These are phyloP conservation scores for Candida ovalis DNA, from an alignment of 805 yeast species.

Conservation along the genomic window DNA sequence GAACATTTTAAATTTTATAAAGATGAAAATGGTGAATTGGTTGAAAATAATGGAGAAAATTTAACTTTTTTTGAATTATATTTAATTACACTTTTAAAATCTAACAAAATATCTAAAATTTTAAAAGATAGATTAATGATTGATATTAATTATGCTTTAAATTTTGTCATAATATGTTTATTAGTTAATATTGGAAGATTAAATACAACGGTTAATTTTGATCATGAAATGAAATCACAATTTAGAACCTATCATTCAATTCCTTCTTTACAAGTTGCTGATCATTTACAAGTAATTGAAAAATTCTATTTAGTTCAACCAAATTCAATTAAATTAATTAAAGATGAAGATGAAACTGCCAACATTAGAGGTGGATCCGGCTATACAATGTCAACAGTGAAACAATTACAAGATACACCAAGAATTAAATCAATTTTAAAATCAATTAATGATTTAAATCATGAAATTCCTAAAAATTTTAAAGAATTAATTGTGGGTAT, in stretches of 20 bases:
- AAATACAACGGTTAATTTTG: slow-evolving; percentile 93
- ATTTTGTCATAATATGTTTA: slow-evolving; percentile 47
- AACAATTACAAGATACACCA: slow-evolving; percentile 92
- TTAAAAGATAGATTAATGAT: slow-evolving; percentile 79
- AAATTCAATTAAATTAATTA: slow-evolving; percentile 11
- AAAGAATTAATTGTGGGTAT: slow-evolving; percentile 38
- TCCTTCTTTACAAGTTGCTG: slow-evolving; percentile 77
- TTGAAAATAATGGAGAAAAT: slow-evolving; percentile 35
- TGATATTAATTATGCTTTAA: slow-evolving; percentile 34
- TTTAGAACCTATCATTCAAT: slow-evolving; percentile 90
- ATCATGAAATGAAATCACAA: slow-evolving; percentile 92
- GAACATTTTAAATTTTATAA: slow-evolving; percentile 25
- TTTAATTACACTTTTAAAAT: slow-evolving; percentile 74
- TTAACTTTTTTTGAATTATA: slow-evolving; percentile 83
- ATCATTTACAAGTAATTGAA: slow-evolving; percentile 34
- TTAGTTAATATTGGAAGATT: slow-evolving; percentile 89
- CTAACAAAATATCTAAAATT: slow-evolving; percentile 78
- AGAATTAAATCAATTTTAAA: slow-evolving; percentile 84
- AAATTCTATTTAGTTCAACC: slow-evolving; percentile 23
- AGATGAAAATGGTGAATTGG: slow-evolving; percentile 22
- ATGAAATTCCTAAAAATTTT: slow-evolving; percentile 42
- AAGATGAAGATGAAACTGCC: slow-evolving; percentile 7
- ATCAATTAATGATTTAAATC: slow-evolving; percentile 73
- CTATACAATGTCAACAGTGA: slow-evolving; percentile 44
- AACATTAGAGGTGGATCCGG: slow-evolving; percentile 28